phyloP scores from a whole-genome alignment of 1,284 basidiomycete species.

The Blastosporella zonata region DNA sequence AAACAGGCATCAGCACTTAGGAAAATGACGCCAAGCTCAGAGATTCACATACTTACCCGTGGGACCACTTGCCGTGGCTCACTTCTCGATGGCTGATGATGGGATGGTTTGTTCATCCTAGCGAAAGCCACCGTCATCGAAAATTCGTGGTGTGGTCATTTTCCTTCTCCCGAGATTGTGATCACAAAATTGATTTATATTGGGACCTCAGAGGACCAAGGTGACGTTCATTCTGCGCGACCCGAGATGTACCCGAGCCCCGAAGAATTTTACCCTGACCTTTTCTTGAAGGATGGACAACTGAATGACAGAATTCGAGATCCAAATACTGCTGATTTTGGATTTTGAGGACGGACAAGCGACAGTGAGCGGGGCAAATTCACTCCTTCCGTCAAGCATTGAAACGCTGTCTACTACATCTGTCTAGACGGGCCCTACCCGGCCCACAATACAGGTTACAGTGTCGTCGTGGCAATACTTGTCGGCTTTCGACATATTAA shows the following conservation, averaged over 20 bases:
- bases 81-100: slow-evolving; percentile 23
- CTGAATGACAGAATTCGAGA: slow-evolving; percentile 20
- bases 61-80: slow-evolving; percentile 23
- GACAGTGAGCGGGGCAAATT: too few relatives aligned
- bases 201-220: too few relatives aligned
- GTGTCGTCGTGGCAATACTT: not conserved
- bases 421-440: not conserved
- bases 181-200: not conserved
- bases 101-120: slow-evolving; percentile 25
- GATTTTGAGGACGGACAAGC: slow-evolving; percentile 13
- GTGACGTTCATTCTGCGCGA: slow-evolving; percentile 22
- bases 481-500: not conserved
- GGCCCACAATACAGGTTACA: not conserved
- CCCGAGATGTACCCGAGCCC: slow-evolving; percentile 27
- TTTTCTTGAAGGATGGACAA: slow-evolving; percentile 30
- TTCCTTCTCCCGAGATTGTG: not conserved
- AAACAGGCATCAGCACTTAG: not conserved
- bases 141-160: slow-evolving; percentile 25
- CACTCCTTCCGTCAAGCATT: not conserved
- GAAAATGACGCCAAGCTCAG: not conserved
- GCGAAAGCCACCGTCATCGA: slow-evolving; percentile 23
- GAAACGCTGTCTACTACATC: not conserved
- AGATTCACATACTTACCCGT: slow-evolving; percentile 15
- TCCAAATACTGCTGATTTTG: slow-evolving; percentile 28
- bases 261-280: slow-evolving; percentile 28